Percentiles rank a stretch among this genome's conserved stretches.
These are phyloP conservation scores for Aristolochia contorta DNA, from an alignment of 164 flowering plant genomes.

Conservation along the genomic window DNA sequence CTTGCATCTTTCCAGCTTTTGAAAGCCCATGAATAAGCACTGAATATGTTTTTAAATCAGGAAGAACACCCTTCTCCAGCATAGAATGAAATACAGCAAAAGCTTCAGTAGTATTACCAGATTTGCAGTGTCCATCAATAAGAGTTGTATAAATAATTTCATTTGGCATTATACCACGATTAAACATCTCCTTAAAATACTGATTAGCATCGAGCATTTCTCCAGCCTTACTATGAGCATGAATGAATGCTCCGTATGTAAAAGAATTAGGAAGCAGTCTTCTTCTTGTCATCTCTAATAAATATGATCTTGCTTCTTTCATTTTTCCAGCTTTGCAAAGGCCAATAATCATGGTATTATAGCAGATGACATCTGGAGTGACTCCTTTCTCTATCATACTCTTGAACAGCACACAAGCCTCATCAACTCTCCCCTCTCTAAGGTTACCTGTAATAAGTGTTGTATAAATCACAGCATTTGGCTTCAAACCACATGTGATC, in stretches of 20 bases:
- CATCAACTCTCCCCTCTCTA: slow-evolving; percentile 34
- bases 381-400: slow-evolving; percentile 48
- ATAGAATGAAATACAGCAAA: slow-evolving; percentile 31
- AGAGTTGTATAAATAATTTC: slow-evolving; percentile 31
- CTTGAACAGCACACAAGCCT: slow-evolving; percentile 32
- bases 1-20: slow-evolving; percentile 47
- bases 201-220: slow-evolving; percentile 39
- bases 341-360: slow-evolving; percentile 48
- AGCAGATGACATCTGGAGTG: slow-evolving; percentile 57
- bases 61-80: slow-evolving; percentile 36
- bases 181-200: slow-evolving; percentile 51
- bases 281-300: slow-evolving; percentile 38
- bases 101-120: slow-evolving; percentile 37
- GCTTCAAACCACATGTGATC: slow-evolving; percentile 33
- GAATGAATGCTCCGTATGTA: slow-evolving; percentile 62
- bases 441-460: slow-evolving; percentile 39
- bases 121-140: slow-evolving; percentile 54
- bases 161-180: slow-evolving; percentile 44
- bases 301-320: slow-evolving; percentile 43
- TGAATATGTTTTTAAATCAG: slow-evolving; percentile 39
- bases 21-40: slow-evolving; percentile 49
- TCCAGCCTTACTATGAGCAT: slow-evolving; percentile 45
- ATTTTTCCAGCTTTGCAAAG: slow-evolving; percentile 48
- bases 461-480: slow-evolving; percentile 41
- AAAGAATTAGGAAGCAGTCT: slow-evolving; percentile 46